phyloP scores from a whole-genome alignment of 1,284 basidiomycete species.

The Trichosporon inkin region DNA sequence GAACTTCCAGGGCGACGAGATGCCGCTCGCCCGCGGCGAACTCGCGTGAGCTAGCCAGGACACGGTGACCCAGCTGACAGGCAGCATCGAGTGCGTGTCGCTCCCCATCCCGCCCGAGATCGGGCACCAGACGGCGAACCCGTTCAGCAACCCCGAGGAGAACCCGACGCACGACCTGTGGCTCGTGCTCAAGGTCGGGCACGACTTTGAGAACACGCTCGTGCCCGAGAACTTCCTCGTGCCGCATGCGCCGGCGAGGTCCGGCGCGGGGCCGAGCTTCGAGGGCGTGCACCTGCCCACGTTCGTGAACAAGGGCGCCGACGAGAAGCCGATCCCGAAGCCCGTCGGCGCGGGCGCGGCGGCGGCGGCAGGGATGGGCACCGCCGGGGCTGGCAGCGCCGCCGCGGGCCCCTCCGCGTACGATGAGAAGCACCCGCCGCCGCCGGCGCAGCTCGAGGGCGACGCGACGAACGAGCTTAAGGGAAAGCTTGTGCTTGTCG shows the following conservation, averaged over 20 bases:
- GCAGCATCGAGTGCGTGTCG: slow-evolving; percentile 48
- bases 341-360: slow-evolving; percentile 12
- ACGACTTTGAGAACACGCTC: slow-evolving; percentile 45
- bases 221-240: slow-evolving; percentile 35
- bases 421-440: slow-evolving; percentile 7
- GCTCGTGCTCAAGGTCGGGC: slow-evolving; percentile 46
- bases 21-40: slow-evolving; percentile 40
- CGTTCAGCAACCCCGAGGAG: slow-evolving; percentile 39
- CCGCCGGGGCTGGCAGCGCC: neutral
- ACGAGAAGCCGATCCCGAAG: neutral
- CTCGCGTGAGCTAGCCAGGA: slow-evolving; percentile 35
- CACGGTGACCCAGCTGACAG: neutral
- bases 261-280: slow-evolving; percentile 35
- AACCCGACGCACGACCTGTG: slow-evolving; percentile 49
- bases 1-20: slow-evolving; percentile 38
- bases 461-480: slow-evolving; percentile 51
- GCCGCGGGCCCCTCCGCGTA: neutral
- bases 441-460: slow-evolving; percentile 6
- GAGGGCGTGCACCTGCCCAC: slow-evolving; percentile 25
- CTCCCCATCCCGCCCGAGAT: slow-evolving; percentile 45
- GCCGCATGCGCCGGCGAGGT: slow-evolving; percentile 18
- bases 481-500: slow-evolving; percentile 67
- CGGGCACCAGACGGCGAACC: slow-evolving; percentile 48
- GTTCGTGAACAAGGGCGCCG: slow-evolving; percentile 4
- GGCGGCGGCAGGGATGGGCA: neutral